Evolutionary conservation across 108 stramenopile genomes (phyloP).

Genomic region (Pseudonitzschia multiseries): DNA sequence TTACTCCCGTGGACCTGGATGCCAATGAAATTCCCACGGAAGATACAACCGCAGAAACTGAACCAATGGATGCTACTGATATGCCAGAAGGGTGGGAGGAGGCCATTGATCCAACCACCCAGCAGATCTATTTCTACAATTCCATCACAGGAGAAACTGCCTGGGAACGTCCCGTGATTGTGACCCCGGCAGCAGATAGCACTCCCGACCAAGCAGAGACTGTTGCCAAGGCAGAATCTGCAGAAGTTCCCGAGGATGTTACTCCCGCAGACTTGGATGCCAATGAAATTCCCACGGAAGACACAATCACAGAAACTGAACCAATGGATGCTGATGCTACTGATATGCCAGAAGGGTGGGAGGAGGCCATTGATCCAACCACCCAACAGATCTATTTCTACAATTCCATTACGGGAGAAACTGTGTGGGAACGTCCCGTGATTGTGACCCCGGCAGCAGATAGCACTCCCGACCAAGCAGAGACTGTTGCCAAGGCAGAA

Average conservation of each 20-base stretch:
- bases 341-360: slow-evolving; percentile 45
- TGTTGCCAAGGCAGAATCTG: background rate
- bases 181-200: too few relatives aligned
- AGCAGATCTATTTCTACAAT: slow-evolving; percentile 59
- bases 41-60: background rate
- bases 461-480: background rate
- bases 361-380: slow-evolving; percentile 40
- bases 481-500: background rate
- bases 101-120: slow-evolving; percentile 40
- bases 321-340: slow-evolving; percentile 1
- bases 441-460: too few relatives aligned
- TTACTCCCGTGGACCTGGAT: background rate
- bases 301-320: background rate
- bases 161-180: slow-evolving; percentile 42
- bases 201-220: background rate
- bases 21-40: too few relatives aligned
- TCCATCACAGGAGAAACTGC: slow-evolving; percentile 45
- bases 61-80: background rate
- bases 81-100: slow-evolving; percentile 49
- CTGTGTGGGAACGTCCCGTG: slow-evolving; percentile 51
- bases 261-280: slow-evolving; percentile 24
- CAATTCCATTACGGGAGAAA: slow-evolving; percentile 48
- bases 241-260: background rate
- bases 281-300: too few relatives aligned
- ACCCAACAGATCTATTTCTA: slow-evolving; percentile 53